phyloP scores from a whole-genome alignment of 768 basidiomycete species.

The Boletales sp. region DNA sequence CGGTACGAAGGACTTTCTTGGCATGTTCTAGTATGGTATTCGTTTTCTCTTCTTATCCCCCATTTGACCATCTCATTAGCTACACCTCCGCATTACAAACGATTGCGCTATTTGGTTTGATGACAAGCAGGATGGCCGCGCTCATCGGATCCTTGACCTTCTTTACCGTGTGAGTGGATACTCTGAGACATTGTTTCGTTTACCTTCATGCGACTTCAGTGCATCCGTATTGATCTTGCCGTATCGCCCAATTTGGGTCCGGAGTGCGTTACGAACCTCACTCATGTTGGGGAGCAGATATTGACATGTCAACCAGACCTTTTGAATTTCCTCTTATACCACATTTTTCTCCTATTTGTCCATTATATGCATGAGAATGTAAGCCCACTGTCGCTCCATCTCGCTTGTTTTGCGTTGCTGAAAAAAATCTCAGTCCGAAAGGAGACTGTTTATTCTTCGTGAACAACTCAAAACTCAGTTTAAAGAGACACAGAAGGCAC shows the following conservation, averaged over 20 bases:
- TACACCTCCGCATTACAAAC: conserved; percentile 43
- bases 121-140: conserved; percentile 64
- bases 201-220: conserved; percentile 26
- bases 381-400: conserved; percentile 13
- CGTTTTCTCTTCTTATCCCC: neutral
- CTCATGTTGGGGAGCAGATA: neutral
- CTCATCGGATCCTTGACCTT: conserved; percentile 54
- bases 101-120: conserved; percentile 68
- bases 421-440: conserved; percentile 38
- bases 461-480: conserved; percentile 76
- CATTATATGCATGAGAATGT: conserved; percentile 64
- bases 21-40: conserved; percentile 33
- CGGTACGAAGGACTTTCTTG: conserved; percentile 39
- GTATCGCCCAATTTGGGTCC: conserved; percentile 32
- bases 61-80: conserved; percentile 11
- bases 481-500: conserved; percentile 65
- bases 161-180: conserved; percentile 45
- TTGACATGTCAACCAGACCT: conserved; percentile 34
- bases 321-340: conserved; percentile 74
- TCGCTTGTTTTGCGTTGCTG: neutral
- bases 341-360: conserved; percentile 75
- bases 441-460: conserved; percentile 64
- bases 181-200: neutral
- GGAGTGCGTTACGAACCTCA: conserved; percentile 29
- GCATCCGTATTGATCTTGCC: conserved; percentile 36